Base-by-base conservation (phyloP, 31 red algal species). In the Odonthalia washingtoniensis region DNA sequence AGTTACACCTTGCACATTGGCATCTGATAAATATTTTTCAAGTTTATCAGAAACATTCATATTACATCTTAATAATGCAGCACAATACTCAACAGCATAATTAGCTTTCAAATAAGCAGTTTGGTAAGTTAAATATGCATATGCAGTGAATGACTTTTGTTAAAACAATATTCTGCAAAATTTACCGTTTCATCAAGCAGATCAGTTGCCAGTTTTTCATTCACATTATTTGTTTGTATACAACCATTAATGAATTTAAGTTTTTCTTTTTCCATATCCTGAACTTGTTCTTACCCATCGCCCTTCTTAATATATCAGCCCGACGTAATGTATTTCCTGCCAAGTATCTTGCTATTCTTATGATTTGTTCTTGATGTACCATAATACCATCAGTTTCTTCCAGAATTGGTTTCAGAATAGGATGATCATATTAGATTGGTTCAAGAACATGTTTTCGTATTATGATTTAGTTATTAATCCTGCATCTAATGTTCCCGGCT, bases 81-180 rank as follows among this genome's bases (percentile, higher is more conserved):
- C 88, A 3, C 69, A 85, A 70, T 93, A 96, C 46, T 98, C 97
- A 12, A 92, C 91, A 0, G 97, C 94, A 89, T 94, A 91, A 75
- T 98, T 91, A 36, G 97, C 92, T 49, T 98, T 98, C n/a, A 98
- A 70, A 57, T 72, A 98, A 3, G 97, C 97, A 21, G 97, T 98
- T 74, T 98, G 97, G 69, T 93, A 96, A 1, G 97, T 96, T 35
- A 98, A 66, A 40, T 91, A 92, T 1, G 97, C 93, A 67, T 98
- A 98, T 26, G 94, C 91, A 14, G 86, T 96, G 97, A 98, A 80
- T 98, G 97, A 3, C 86, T 91, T 82, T 98, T 98, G 90, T 98
- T 98, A 70, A 98, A 98, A 63, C 97, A 96, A 66, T 98, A 98
- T 63, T 96, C 97, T 24, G 97, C 97, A 91, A 96, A 98, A 62